phyloP scores from a whole-genome alignment of 768 basidiomycete species.

The Naematelia encephala region DNA sequence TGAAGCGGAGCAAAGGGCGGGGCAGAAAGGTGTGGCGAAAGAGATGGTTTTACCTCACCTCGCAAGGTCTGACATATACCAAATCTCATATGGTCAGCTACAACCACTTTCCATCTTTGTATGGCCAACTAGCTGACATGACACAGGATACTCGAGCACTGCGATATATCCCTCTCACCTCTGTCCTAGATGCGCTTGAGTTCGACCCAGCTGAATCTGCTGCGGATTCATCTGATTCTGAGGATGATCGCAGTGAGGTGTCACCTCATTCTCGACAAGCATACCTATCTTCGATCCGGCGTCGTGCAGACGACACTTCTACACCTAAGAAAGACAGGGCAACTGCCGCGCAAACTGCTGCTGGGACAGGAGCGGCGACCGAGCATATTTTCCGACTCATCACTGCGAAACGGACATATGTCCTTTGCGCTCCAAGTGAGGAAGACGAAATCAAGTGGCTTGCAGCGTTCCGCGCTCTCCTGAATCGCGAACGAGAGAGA shows the following conservation, averaged over 20 bases:
- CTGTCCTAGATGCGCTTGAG: slow-evolving; percentile 89
- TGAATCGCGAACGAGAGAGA: slow-evolving; percentile 56
- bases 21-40: slow-evolving; percentile 94
- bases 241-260: slow-evolving; percentile 47
- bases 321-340: background rate
- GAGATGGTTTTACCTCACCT: slow-evolving; percentile 92
- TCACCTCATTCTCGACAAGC: slow-evolving; percentile 19
- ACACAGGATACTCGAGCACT: slow-evolving; percentile 82
- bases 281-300: background rate
- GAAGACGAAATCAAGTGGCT: slow-evolving; percentile 99
- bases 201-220: slow-evolving; percentile 57
- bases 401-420: slow-evolving; percentile 82
- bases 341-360: slow-evolving; percentile 29
- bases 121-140: slow-evolving; percentile 5
- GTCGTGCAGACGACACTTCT: background rate
- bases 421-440: slow-evolving; percentile 90
- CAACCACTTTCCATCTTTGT: slow-evolving; percentile 21
- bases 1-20: slow-evolving; percentile 77
- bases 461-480: slow-evolving; percentile 85
- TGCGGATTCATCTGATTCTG: slow-evolving; percentile 22
- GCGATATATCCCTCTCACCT: slow-evolving; percentile 74
- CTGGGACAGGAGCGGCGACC: background rate
- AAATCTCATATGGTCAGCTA: slow-evolving; percentile 94
- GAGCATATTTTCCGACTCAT: slow-evolving; percentile 86
- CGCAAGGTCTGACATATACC: slow-evolving; percentile 80